Evolutionary conservation across 345 rosid genomes (phyloP), one percentile per base, ranked within the genome.

Genomic region (Xanthoceras sorbifolium): DNA sequence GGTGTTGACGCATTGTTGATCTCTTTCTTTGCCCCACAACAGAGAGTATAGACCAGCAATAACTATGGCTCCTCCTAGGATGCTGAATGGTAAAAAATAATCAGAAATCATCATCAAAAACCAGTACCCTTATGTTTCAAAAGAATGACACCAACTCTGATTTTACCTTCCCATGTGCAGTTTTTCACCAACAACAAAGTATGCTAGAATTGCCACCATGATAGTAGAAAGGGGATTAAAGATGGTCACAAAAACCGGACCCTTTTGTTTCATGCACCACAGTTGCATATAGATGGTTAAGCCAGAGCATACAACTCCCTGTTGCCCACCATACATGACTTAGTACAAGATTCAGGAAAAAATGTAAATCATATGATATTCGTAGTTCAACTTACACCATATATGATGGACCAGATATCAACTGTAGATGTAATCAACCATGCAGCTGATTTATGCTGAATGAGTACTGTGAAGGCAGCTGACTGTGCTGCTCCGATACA

Each of bases 1-100:
- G 29, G 68, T 46, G 61, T 73, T 55, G 11, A 29, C 57, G 46
- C 15, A 76, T 63, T 20, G 48, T 64, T 46, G 69, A 78, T 78
- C 84, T 0, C 68, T 61, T 67, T 80, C 84, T 80, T 84, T 80
- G 67, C 86, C 84, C 70, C 80, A 78, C 46, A 84, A n/a, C 32
- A 81, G 73, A 9, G 73, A 9, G 65, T 79, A 77, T 5, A 77
- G 36, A 44, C 85, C 85, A 34, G 67, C 48, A 20, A 81, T 79
- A 54, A 72, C 79, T 26, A 71, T 54, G 42, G 72, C 60, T 76
- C 81, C 87, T 31, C 84, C 79, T n/a, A 76, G 10, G 25, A 84
- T 54, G 66, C 83, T 81, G 72, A 68, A 65, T 9, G 10, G 73
- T 57, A 52, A 78, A 34, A 61, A 67, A 28, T 17, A 52, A 42